Base-by-base conservation (phyloP, 1,139 yeast genomes). In the Kodamaea plutei region DNA sequence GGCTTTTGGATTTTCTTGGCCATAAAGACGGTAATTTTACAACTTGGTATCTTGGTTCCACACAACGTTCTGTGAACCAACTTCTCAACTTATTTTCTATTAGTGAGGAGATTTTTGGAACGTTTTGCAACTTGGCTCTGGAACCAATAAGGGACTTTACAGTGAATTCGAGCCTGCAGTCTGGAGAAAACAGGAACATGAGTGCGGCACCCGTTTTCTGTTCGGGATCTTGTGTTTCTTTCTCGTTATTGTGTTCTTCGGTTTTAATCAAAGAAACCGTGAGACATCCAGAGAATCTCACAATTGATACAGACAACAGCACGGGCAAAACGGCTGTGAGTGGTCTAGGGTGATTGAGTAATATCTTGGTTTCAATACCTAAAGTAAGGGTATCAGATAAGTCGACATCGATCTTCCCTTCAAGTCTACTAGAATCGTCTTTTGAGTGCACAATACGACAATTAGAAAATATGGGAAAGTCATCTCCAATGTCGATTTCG, bases 341-440 rank as follows among this genome's bases (percentile, higher is more conserved):
- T 1, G 94, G 82, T 40, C 82, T 73, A 1, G 98, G 98, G 44
- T 82, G 84, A 53, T 91, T 93, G 20, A 93, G 62, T 20, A 91
- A 56, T 11, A 93, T 56, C 35, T 78, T 76, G 0, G 98, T 91
- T 37, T 89, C 94, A 5, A 91, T 76, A 0, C 96, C 98, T 23
- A 93, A 63, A 0, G 97, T 87, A 29, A 91, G 66, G 2, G 94
- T 83, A 51, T 91, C 99, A 7, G 93, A 77, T 30, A 93, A 63
- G 52, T 89, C 96, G 23, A 91, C 94, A 54, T 91, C 97, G 29
- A 93, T 89, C 41, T 84, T 88, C 0, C 96, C 96, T 52, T 91
- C 96, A 28, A 84, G 54, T 36, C 84, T 67, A 9, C 78, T 78
- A 1, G 58, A 44, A 10, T 58, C 60, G 30, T 75, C 68, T n/a